These are phyloP conservation scores for Parietaria judaica DNA, from an alignment of 306 rosid genomes.

Conservation along the genomic window DNA sequence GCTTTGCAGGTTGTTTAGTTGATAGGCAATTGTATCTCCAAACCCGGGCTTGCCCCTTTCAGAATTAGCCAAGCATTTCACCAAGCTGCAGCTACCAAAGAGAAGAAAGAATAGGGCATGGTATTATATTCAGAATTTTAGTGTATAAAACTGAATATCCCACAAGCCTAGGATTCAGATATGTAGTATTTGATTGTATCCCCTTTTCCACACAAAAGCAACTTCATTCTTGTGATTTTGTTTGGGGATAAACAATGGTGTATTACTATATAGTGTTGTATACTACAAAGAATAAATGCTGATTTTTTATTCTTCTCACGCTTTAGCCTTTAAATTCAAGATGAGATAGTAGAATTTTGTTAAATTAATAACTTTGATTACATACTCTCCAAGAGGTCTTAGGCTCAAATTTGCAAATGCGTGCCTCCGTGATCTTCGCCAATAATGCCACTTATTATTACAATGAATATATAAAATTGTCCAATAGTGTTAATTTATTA, in stretches of 20 bases:
- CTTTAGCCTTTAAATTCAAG: too few species aligned
- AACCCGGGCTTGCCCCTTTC: slow-evolving; percentile 26
- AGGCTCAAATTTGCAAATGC: too few species aligned
- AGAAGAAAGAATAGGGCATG: slow-evolving; percentile 1
- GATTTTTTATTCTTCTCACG: too few species aligned
- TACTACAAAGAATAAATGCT: not conserved
- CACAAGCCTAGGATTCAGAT: not conserved
- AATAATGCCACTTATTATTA: too few species aligned
- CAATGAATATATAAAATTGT: too few species aligned
- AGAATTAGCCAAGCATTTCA: slow-evolving; percentile 6
- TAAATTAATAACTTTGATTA: too few species aligned
- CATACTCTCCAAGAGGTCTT: too few species aligned
- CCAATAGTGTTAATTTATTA: too few species aligned
- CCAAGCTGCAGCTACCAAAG: slow-evolving; percentile 22
- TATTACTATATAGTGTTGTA: not conserved
- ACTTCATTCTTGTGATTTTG: slow-evolving; percentile 31
- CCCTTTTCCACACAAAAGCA: not conserved
- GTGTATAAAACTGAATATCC: slow-evolving; percentile 1
- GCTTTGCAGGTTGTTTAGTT: slow-evolving; percentile 24
- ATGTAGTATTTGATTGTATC: not conserved
- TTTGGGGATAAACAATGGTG: slow-evolving; percentile 11
- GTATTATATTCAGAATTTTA: slow-evolving; percentile 17
- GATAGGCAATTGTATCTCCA: slow-evolving; percentile 19
- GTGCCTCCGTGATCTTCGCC: too few species aligned
- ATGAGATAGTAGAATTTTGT: too few species aligned